Evolutionary conservation across 306 rosid genomes (phyloP).

Genomic region (Cicer cuneatum): DNA sequence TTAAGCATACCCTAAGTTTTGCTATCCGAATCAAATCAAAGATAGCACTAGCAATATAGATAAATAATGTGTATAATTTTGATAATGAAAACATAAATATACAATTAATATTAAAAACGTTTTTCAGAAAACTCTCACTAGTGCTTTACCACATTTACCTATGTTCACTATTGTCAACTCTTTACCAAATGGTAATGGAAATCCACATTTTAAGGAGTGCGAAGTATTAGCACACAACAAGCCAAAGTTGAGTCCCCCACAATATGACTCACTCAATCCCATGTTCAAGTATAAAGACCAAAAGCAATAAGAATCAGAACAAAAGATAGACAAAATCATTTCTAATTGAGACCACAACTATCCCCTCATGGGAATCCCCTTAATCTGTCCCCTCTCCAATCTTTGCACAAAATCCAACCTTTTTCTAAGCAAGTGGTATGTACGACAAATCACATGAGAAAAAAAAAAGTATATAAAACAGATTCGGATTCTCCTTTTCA

Average conservation of each 20-base stretch:
- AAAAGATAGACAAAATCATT: constrained; percentile 44
- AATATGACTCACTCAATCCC: constrained; percentile 48
- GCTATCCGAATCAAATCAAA: no score
- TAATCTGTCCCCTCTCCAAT: constrained; percentile 37
- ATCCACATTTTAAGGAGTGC: constrained; percentile 34
- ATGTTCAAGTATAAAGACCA: constrained; percentile 29
- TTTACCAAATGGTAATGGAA: constrained; percentile 36
- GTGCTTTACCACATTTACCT: constrained; percentile 32
- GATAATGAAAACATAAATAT: no score
- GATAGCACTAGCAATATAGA: no score
- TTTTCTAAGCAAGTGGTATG: constrained; percentile 41
- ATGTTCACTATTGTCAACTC: constrained; percentile 14
- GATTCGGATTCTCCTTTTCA: constrained; percentile 47
- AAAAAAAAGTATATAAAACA: background rate
- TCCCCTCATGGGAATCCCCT: constrained; percentile 43
- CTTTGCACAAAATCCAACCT: constrained; percentile 49
- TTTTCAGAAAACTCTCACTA: background rate
- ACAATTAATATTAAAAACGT: background rate
- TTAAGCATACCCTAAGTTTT: no score
- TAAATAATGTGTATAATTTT: no score
- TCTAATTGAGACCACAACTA: constrained; percentile 44
- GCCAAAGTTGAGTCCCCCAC: constrained; percentile 49
- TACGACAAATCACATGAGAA: constrained; percentile 33
- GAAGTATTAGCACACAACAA: background rate
- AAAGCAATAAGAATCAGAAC: constrained; percentile 39